Base-by-base conservation (phyloP, 2,329 filamentous ascomycete species). In the Colletotrichum tropicicola region DNA sequence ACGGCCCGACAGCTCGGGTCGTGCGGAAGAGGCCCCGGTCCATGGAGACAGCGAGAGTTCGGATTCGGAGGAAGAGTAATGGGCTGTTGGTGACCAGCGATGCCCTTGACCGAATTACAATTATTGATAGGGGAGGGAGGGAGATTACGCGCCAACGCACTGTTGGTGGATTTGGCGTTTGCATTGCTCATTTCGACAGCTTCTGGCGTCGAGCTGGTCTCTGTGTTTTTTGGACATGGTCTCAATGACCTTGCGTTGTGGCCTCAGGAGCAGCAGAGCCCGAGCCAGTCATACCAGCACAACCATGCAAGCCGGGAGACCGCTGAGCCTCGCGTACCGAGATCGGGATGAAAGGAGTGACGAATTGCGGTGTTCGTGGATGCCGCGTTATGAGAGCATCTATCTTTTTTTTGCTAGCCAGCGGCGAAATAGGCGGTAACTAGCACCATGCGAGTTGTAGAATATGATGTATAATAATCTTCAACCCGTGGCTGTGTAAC, bases 51-150 rank as follows among this genome's bases (percentile, higher is more conserved):
- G 51, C 55, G 81, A 83, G 25, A 81, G 82, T 49, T 83, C 81
- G 2, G 81, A 83, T 48, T 82, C 80, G 37, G 82, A 83, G 54
- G 81, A 82, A 43, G 81, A 82, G 69, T 78, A 55, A 57, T 35
- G n/a, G 25, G 39, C 43, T 25, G 21, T 45, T 21, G 12, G 37
- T n/a, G n/a, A n/a, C n/a, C n/a, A n/a, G n/a, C n/a, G n/a, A n/a
- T n/a, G n/a, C n/a, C n/a, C n/a, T n/a, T n/a, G n/a, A n/a, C n/a
- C n/a, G n/a, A n/a, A n/a, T n/a, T n/a, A n/a, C n/a, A n/a, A n/a
- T n/a, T n/a, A n/a, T n/a, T n/a, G n/a, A n/a, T n/a, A n/a, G n/a
- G 35, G 37, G 3, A n/a, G n/a, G 37, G 17, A 12, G 39, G 30
- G 37, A 8, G 23, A 23, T 37, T n/a, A n/a, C n/a, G n/a, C n/a